A percentile compares a stretch with the other conserved stretches of the same genome.
Evolutionary conservation across 176 grass and related monocot species (phyloP).

Genomic region (Oryza officinalis): DNA sequence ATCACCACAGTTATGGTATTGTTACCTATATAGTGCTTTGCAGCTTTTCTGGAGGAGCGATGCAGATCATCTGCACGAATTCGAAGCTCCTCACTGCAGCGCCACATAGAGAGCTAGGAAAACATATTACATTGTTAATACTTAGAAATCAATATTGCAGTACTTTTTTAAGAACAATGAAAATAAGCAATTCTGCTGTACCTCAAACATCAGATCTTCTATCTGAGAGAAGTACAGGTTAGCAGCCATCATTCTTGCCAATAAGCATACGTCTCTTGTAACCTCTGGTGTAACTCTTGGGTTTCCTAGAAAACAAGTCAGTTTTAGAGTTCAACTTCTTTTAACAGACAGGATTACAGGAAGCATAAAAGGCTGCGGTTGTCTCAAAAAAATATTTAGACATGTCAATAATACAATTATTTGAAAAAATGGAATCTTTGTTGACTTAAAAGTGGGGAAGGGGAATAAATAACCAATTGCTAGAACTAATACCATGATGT

Average conservation of each 20-base stretch:
- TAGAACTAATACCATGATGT: background rate
- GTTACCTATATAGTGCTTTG: slow-evolving; percentile 97
- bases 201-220: slow-evolving; percentile 99
- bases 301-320: slow-evolving; percentile 70
- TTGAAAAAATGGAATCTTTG: background rate
- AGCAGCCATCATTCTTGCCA: slow-evolving; percentile 96
- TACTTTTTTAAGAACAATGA: background rate
- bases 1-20: slow-evolving; percentile 10
- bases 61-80: slow-evolving; percentile 68
- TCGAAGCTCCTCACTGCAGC: slow-evolving; percentile 85
- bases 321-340: slow-evolving; percentile 2
- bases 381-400: background rate
- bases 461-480: background rate
- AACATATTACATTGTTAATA: slow-evolving; percentile 31
- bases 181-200: slow-evolving; percentile 20
- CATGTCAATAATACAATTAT: background rate
- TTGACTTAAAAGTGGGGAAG: background rate
- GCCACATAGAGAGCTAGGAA: slow-evolving; percentile 99
- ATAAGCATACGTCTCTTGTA: slow-evolving; percentile 98
- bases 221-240: slow-evolving; percentile 96
- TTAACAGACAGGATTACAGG: background rate
- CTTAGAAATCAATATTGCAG: background rate
- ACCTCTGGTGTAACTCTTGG: slow-evolving; percentile 96
- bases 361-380: background rate
- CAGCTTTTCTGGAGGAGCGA: slow-evolving; percentile 59